Conservation (phyloP, 768 basidiomycete species). For the Termitomyces sp. region DNA sequence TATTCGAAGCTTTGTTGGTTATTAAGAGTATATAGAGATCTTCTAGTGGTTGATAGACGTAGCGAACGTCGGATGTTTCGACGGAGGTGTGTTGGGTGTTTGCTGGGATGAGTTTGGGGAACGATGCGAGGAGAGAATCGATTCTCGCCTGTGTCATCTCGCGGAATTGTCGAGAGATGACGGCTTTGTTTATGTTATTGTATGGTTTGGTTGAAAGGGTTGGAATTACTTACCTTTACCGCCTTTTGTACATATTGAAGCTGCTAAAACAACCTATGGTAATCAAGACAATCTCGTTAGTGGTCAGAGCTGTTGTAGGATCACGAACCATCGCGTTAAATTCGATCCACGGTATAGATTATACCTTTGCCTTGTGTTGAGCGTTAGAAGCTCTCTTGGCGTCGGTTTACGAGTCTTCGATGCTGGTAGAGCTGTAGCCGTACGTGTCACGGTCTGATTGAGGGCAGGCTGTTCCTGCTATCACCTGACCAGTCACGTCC, state of each 20-base stretch:
- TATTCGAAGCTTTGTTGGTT: slow-evolving; percentile 99
- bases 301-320: not conserved
- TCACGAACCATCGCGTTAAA: slow-evolving; percentile 9
- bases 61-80: slow-evolving; percentile 92
- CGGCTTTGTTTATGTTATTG: slow-evolving; percentile 49
- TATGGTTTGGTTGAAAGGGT: not conserved
- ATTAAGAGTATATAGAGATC: slow-evolving; percentile 96
- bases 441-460: slow-evolving; percentile 6
- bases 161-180: slow-evolving; percentile 94
- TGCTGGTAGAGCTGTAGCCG: not conserved
- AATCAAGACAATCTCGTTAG: not conserved
- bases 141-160: slow-evolving; percentile 90
- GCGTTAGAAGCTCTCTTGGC: not conserved
- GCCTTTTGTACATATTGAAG: slow-evolving; percentile 92
- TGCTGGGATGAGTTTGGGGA: slow-evolving; percentile 94
- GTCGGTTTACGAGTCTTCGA: not conserved
- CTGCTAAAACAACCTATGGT: slow-evolving; percentile 84
- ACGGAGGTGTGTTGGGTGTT: slow-evolving; percentile 97
- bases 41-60: slow-evolving; percentile 95
- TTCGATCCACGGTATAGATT: not conserved
- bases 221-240: slow-evolving; percentile 75
- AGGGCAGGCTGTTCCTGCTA: not conserved
- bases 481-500: slow-evolving; percentile 7
- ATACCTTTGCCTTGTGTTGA: not conserved
- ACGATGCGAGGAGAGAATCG: slow-evolving; percentile 93